Conservation (phyloP, 805 yeast genomes). For the Cyberlindnera meyerae region DNA sequence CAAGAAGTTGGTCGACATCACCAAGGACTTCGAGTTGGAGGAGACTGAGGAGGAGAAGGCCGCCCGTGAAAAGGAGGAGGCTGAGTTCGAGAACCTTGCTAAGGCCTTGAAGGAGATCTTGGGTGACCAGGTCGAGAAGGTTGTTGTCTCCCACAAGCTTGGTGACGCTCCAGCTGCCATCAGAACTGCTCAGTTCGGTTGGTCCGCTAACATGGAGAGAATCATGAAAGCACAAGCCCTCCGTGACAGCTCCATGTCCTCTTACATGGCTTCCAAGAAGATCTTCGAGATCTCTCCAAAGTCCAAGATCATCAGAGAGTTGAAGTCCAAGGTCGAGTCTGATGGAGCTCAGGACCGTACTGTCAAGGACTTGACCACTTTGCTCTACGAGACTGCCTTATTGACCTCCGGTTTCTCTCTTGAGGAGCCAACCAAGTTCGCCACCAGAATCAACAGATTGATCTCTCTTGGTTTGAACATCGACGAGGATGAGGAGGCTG, state of each 20-base stretch:
- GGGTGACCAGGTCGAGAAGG: constrained; percentile 99
- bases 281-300: constrained; percentile 97
- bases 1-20: constrained; percentile 97
- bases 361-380: constrained; percentile 93
- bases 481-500: constrained; percentile 78
- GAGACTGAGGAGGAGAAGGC: constrained; percentile 98
- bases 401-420: constrained; percentile 98
- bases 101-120: constrained; percentile 94
- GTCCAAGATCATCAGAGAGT: constrained; percentile 91
- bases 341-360: constrained; percentile 98
- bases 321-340: constrained; percentile 92
- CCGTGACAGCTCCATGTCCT: constrained; percentile 97
- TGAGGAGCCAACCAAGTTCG: constrained; percentile 97
- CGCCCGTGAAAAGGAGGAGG: constrained; percentile 86
- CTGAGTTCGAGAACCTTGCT: constrained; percentile 89
- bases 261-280: constrained; percentile 99
- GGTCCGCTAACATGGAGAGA: constrained; percentile 99
- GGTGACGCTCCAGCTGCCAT: constrained; percentile 99
- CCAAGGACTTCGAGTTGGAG: constrained; percentile 97
- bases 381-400: constrained; percentile 95
- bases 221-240: constrained; percentile 99
- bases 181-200: constrained; percentile 99
- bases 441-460: constrained; percentile 96
- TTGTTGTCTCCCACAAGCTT: constrained; percentile 94
- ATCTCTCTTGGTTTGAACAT: constrained; percentile 97